Base-by-base conservation (phyloP, 1,284 basidiomycete species). In the Afroboletus lepidellus region DNA sequence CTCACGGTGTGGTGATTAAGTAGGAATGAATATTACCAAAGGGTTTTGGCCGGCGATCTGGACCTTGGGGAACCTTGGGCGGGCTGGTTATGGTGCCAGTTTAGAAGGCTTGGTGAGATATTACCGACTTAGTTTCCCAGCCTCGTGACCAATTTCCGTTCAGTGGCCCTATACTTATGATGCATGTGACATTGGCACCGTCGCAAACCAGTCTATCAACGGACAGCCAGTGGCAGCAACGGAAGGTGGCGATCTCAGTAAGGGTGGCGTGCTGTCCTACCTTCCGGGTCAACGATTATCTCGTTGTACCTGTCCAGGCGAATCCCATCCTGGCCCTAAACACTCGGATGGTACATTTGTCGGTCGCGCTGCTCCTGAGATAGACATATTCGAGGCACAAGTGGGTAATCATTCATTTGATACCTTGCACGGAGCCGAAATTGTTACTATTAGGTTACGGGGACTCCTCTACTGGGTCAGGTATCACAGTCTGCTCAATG, bases 401-500 rank as follows among this genome's bases (percentile, higher is more conserved):
- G 69, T 66, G 29, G 21, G 58, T 51, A 32, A 44, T 3, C 5
- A 36, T 52, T 25, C 29, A 20, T 30, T 44, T 18, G 21, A 38
- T 23, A 37, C 29, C 8, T 32, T 16, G n/a, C n/a, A n/a, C 37
- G 24, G 23, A 24, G 41, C 39, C 39, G 16, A 63, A 20, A 41
- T 38, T 7, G 24, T 45, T 32, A 38, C 18, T 46, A 15, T 36
- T 46, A 79, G 77, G 70, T 83, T 23, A 73, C 76, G 36, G 67
- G 72, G 32, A 57, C 69, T 15, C 77, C 77, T 18, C 56, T 78
- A 16, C 56, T 58, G 7, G 73, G 80, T 5, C 72, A 77, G 56
- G 83, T 87, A 21, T 87, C 85, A 0, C 85, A 87, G 56, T 85
- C 83, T 57, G 75, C 72, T 33, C 79, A 83, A 60, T 84, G 84